Evolutionary conservation across 169 alveolate genomes (phyloP), one percentile per base, ranked within the genome.

Genomic region (Eimeria nieschulzi): DNA sequence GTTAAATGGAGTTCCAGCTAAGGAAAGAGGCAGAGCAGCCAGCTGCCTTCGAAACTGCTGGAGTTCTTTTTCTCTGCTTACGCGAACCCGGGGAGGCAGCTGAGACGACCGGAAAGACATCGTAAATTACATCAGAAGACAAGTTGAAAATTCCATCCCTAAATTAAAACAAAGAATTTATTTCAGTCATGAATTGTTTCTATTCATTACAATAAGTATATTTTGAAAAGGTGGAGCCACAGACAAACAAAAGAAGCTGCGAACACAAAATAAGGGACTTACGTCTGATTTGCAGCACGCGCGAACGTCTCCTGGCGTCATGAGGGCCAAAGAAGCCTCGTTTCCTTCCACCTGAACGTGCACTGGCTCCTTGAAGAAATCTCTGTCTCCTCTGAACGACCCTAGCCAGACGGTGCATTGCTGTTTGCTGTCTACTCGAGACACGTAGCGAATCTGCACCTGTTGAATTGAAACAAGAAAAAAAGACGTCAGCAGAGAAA

Each of bases 1-100:
- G n/a, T 66, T 83, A 23, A 83, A 83, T 0, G 70, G 64, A 21
- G 54, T 55, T 2, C 82, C 82, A 46, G 39, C 54, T 23, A 83
- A 25, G 23, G 13, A n/a, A 9, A 83, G 91, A 46, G 91, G 91
- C 82, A 83, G 71, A 51, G 51, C 83, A 0, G 82, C 83, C 51
- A 83, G 54, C 72, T 83, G 91, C 12, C 91, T 61, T 9, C 91
- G 79, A n/a, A 66, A 72, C 70, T 64, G 75, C 91, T 83, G 91
- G 39, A 83, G 59, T n/a, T 83, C 91, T n/a, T 68, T 64, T 55
- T 83, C 91, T 9, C 82, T 59, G 39, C 55, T 46, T n/a, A 26
- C 12, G 13, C 91, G 80, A 7, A 83, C 64, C 25, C 91, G 79
- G 1, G 91, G 83, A 0, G 91, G 91, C 61, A 83, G 68, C 91